Evolutionary conservation across 2,329 filamentous ascomycete genomes (phyloP).

Genomic region (Rutstroemia sp.): DNA sequence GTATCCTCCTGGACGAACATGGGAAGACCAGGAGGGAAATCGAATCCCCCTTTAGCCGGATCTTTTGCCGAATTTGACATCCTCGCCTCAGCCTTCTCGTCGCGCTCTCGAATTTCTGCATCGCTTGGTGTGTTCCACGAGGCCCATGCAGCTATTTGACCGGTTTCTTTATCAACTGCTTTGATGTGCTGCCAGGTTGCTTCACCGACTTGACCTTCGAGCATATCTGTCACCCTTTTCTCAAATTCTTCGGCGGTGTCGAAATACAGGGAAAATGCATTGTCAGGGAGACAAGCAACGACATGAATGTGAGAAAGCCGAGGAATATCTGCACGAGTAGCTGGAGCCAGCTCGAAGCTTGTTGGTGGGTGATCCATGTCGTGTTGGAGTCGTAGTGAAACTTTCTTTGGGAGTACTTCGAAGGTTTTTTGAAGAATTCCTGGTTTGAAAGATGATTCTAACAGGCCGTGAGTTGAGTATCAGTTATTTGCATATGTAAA

Average conservation of each 20-base stretch:
- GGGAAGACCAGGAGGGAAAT: neutral
- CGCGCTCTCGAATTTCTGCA: neutral
- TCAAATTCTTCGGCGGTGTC: neutral
- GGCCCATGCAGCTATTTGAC: neutral
- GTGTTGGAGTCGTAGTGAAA: neutral
- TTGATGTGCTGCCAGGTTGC: neutral
- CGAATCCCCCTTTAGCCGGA: neutral
- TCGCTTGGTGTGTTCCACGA: neutral
- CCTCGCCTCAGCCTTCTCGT: neutral
- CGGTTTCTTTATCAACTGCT: neutral
- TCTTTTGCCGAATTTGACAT: neutral
- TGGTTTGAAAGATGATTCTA: neutral
- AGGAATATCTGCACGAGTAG: neutral
- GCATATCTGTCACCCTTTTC: neutral
- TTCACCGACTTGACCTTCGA: slow-evolving; percentile 1
- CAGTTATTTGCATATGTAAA: too few relatives aligned
- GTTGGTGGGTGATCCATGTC: neutral
- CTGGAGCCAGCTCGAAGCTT: neutral
- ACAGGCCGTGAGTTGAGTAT: too few relatives aligned
- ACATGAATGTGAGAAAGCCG: neutral
- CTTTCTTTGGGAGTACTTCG: neutral
- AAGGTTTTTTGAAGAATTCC: neutral
- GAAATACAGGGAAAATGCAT: neutral
- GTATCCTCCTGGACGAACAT: neutral
- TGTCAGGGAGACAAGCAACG: neutral